Evolutionary conservation across 1,139 yeast genomes (phyloP).

Genomic region (Candida mesenterica): DNA sequence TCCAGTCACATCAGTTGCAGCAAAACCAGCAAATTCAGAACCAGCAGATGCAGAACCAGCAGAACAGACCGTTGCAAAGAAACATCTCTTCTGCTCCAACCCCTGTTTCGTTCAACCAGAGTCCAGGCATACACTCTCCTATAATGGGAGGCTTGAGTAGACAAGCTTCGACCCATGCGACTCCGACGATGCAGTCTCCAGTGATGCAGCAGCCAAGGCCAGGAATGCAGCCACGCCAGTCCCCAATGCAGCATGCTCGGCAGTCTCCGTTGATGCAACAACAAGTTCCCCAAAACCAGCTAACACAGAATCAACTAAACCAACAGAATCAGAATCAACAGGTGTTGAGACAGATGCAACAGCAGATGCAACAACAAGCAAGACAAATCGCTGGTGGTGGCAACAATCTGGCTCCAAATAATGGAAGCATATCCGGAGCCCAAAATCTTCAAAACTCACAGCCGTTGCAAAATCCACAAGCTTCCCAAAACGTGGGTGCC

Average conservation of each 20-base stretch:
- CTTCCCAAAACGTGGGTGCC: slow-evolving; percentile 12
- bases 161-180: slow-evolving; percentile 13
- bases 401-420: slow-evolving; percentile 10
- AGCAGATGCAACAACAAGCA: slow-evolving; percentile 9
- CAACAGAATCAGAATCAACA: slow-evolving; percentile 9
- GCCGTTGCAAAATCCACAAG: slow-evolving; percentile 9
- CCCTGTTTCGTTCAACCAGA: slow-evolving; percentile 6
- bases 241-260: slow-evolving; percentile 12
- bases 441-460: slow-evolving; percentile 12
- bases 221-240: slow-evolving; percentile 7
- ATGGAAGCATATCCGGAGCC: slow-evolving; percentile 6
- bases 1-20: no score
- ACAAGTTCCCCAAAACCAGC: slow-evolving; percentile 5
- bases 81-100: slow-evolving; percentile 6
- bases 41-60: slow-evolving; percentile 7
- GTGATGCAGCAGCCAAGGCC: slow-evolving; percentile 7
- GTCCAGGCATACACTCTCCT: slow-evolving; percentile 8
- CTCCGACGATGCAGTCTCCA: slow-evolving; percentile 12
- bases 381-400: slow-evolving; percentile 5
- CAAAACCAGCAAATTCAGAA: slow-evolving; percentile 2
- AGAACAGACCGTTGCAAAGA: slow-evolving; percentile 5
- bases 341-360: slow-evolving; percentile 9
- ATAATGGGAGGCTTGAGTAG: slow-evolving; percentile 9
- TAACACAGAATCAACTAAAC: slow-evolving; percentile 11
- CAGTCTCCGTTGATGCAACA: slow-evolving; percentile 16